Evolutionary conservation across 148 eudicot genomes (phyloP), one percentile per base, ranked within the genome.

Genomic region (Fallopia convolvulus): DNA sequence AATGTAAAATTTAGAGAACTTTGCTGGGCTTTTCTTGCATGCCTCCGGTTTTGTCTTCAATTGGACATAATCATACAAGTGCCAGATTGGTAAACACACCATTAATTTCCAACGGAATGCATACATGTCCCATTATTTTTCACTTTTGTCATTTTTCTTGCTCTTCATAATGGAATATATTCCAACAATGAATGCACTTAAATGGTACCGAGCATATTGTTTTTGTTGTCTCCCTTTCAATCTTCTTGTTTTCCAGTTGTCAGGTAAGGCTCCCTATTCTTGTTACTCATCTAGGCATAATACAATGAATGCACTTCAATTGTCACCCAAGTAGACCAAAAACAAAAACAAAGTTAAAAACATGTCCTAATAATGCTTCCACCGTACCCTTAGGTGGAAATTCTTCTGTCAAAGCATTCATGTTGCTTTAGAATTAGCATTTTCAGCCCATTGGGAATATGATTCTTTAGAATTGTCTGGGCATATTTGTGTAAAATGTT

Each of bases 141-240:
- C 21, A 55, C 61, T 21, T n/a, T 55, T 55, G 61, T 20, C 61
- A 2, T 9, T 55, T 13, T 60, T 26, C 36, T 60, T 8, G 14
- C 36, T 2, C 26, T n/a, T 18, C 6, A 55, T 44, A n/a, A 5
- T 55, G 61, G 61, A 55, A 55, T 55, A 55, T 55, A 20, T 55
- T 55, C 61, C 61, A 55, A n/a, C 23, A 55, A 55, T 20, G 61
- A 55, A 55, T 55, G 61, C 61, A 55, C 61, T 55, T 55, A n/a
- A 55, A 55, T 55, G 61, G 26, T 55, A 55, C n/a, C 61, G n/a
- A 55, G 61, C 61, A 55, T 5, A 26, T 55, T 44, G 26, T 20
- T 18, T 26, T 41, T n/a, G 26, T 20, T 18, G 61, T 55, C 61
- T 55, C 26, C 6, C 61, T 55, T 55, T n/a, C 61, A 55, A 10